A percentile compares a stretch with the other conserved stretches of the same genome.
phyloP scores from a whole-genome alignment of 2,329 filamentous ascomycete species.

The Verticillium dahliae region DNA sequence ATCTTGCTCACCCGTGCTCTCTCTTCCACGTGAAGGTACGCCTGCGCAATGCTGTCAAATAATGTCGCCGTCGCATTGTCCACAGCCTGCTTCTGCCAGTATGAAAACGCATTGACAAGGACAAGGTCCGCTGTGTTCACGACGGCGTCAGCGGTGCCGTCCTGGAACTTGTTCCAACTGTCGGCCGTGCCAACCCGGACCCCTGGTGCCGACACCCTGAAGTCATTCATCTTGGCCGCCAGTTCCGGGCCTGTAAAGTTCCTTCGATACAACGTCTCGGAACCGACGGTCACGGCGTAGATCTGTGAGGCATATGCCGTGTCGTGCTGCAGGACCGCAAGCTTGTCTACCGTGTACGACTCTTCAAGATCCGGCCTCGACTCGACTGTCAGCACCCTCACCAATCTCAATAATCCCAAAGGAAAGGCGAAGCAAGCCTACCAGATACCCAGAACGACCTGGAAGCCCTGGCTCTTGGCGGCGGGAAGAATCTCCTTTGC shows the following conservation, averaged over 20 bases:
- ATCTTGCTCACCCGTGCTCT: slow-evolving; percentile 45
- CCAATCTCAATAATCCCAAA: background rate
- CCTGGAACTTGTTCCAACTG: slow-evolving; percentile 66
- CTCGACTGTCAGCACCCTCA: background rate
- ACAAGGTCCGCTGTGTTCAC: slow-evolving; percentile 54
- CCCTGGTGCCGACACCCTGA: slow-evolving; percentile 46
- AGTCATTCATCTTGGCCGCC: slow-evolving; percentile 53
- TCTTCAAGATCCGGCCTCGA: slow-evolving; percentile 54
- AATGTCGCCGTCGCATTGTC: slow-evolving; percentile 51
- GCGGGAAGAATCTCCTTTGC: slow-evolving; percentile 58
- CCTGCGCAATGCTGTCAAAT: slow-evolving; percentile 61
- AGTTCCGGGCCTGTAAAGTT: slow-evolving; percentile 58
- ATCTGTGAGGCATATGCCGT: slow-evolving; percentile 49
- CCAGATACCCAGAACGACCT: slow-evolving; percentile 68
- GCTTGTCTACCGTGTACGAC: slow-evolving; percentile 54
- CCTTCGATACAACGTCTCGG: slow-evolving; percentile 63
- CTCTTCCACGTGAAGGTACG: slow-evolving; percentile 52
- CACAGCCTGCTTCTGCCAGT: slow-evolving; percentile 61
- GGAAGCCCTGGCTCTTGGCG: slow-evolving; percentile 56
- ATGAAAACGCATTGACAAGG: slow-evolving; percentile 64
- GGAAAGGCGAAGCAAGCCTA: slow-evolving; percentile 23
- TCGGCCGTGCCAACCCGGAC: slow-evolving; percentile 62
- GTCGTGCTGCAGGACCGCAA: slow-evolving; percentile 35
- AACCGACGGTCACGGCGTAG: slow-evolving; percentile 64
- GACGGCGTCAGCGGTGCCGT: slow-evolving; percentile 60